Conservation (phyloP, 441 rosid species). For the Melianthus villosus region DNA sequence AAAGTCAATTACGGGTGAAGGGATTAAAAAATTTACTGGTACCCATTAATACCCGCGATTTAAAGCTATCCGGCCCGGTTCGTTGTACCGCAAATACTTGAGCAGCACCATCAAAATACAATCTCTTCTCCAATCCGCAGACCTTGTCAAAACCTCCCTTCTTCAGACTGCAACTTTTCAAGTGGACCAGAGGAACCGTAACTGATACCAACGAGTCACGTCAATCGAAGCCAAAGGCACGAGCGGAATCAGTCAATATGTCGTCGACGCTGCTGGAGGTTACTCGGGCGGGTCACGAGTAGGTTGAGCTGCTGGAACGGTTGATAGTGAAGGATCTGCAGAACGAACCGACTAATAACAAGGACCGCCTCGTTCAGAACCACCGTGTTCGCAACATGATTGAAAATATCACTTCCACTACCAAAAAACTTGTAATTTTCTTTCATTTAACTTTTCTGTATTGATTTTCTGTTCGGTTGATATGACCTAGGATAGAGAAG, state of each 20-base stretch:
- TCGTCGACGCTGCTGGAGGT: conserved; percentile 83
- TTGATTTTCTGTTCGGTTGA: neutral
- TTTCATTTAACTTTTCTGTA: neutral
- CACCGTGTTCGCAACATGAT: conserved; percentile 87
- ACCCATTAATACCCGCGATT: no score
- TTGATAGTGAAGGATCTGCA: conserved; percentile 81
- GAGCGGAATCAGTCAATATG: conserved; percentile 22
- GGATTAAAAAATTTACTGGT: no score
- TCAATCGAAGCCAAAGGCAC: conserved; percentile 8
- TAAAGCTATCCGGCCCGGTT: no score
- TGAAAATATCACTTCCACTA: conserved; percentile 39
- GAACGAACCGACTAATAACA: conserved; percentile 45
- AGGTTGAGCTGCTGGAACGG: conserved; percentile 72
- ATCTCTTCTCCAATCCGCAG: no score
- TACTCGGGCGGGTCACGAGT: conserved; percentile 81
- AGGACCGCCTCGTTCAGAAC: conserved; percentile 67
- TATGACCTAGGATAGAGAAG: neutral
- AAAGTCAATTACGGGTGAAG: no score
- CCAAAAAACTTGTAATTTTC: conserved; percentile 47
- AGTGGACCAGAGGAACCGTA: no score
- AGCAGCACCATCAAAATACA: no score
- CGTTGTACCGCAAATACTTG: no score
- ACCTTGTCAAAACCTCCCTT: no score
- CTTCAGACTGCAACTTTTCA: no score
- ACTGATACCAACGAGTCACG: no score